phyloP scores from a whole-genome alignment of 129 eudicot species.

The Sambucus nigra region DNA sequence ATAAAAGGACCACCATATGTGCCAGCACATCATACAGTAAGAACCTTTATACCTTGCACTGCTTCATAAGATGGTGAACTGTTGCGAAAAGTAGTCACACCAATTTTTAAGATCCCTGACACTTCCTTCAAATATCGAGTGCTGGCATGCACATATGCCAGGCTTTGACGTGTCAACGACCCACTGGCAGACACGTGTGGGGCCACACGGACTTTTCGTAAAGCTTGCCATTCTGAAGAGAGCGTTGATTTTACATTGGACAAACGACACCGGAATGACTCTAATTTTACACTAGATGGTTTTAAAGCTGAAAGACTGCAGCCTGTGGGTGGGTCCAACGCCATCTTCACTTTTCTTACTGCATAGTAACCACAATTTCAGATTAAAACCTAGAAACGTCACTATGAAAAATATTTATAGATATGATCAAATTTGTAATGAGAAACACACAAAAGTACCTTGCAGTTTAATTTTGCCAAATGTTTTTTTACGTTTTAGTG shows the following conservation, averaged over 20 bases:
- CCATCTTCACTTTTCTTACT: conserved; percentile 79
- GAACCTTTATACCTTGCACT: conserved; percentile 56
- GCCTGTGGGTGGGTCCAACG: conserved; percentile 52
- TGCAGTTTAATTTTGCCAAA: conserved; percentile 70
- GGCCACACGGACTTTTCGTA: conserved; percentile 44
- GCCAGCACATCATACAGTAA: too few relatives aligned
- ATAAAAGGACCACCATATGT: too few relatives aligned
- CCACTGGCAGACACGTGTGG: conserved; percentile 38
- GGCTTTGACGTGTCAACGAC: conserved; percentile 45
- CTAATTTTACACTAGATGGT: conserved; percentile 43
- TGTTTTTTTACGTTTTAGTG: conserved; percentile 51
- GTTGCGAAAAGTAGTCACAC: conserved; percentile 38
- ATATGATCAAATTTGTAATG: not conserved
- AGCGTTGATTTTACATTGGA: conserved; percentile 40
- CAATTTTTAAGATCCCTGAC: conserved; percentile 48
- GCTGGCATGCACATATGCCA: conserved; percentile 65
- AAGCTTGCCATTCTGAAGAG: conserved; percentile 45
- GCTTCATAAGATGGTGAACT: conserved; percentile 38
- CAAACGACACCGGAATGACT: conserved; percentile 30
- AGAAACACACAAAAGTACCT: conserved; percentile 36
- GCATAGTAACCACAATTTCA: conserved; percentile 12
- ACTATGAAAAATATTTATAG: not conserved
- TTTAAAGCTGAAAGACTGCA: conserved; percentile 49
- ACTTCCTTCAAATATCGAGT: conserved; percentile 59
- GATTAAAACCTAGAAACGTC: conserved; percentile 2